A percentile compares a stretch with the other conserved stretches of the same genome.
Evolutionary conservation across 2,329 filamentous ascomycete genomes (phyloP).

Genomic region (Trichoderma semiorbis): DNA sequence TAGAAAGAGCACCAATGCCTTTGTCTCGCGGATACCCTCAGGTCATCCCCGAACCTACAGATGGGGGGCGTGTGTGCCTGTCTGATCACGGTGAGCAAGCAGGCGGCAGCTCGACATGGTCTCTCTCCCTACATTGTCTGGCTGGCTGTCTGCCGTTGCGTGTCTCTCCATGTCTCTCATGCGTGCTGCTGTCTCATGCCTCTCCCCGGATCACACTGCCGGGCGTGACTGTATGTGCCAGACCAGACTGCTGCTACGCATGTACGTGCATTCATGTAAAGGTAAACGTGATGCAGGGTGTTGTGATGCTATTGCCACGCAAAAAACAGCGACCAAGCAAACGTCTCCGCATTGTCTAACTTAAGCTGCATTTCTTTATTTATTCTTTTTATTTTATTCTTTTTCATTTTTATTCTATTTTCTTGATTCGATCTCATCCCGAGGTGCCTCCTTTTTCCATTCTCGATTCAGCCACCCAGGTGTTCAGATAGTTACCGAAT

Average conservation of each 20-base stretch:
- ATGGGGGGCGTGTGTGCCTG: not conserved
- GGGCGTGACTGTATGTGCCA: not conserved
- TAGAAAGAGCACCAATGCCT: not conserved
- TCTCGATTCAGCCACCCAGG: constrained; percentile 4
- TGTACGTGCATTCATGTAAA: not conserved
- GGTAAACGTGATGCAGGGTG: not conserved
- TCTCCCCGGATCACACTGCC: constrained; percentile 4
- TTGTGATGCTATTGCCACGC: not conserved
- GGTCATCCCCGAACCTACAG: not conserved
- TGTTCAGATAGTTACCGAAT: not conserved
- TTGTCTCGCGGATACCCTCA: not conserved
- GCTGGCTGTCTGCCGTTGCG: not conserved
- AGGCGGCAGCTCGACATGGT: constrained; percentile 1
- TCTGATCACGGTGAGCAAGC: constrained; percentile 4
- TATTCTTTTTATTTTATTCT: not conserved
- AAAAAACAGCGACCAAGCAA: not conserved
- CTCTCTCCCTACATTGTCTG: not conserved
- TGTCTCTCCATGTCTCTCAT: constrained; percentile 5
- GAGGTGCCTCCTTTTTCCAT: not conserved
- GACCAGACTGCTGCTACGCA: not conserved
- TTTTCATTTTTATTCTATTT: not conserved
- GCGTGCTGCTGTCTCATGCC: not conserved
- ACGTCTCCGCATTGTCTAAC: not conserved
- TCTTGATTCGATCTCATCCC: not conserved
- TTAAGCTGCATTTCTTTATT: not conserved